Evolutionary conservation across 345 rosid species (phyloP).

Genomic region (Eucalyptus globulus): DNA sequence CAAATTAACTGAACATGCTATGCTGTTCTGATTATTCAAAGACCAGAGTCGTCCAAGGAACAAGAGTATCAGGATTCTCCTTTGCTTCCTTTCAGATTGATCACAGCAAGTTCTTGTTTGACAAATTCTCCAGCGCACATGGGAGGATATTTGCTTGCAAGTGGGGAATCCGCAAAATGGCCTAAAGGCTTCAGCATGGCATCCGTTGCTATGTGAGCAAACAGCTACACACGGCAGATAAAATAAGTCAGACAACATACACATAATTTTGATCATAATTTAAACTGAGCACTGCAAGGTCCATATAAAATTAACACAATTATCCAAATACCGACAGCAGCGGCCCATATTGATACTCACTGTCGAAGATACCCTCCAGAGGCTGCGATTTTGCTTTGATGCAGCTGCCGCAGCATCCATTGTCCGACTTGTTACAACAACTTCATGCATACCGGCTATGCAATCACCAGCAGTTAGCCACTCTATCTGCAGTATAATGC

Average conservation of each 20-base stretch:
- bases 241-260: not conserved
- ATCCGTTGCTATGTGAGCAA: conserved; percentile 86
- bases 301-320: not conserved
- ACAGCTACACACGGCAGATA: conserved; percentile 32
- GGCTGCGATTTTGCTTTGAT: conserved; percentile 62
- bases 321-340: not conserved
- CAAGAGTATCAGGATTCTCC: conserved; percentile 3
- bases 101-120: conserved; percentile 63
- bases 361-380: conserved; percentile 94
- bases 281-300: not conserved
- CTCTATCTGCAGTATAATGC: conserved; percentile 51
- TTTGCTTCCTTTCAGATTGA: conserved; percentile 57
- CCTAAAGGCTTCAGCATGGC: conserved; percentile 65
- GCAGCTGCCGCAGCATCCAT: conserved; percentile 59
- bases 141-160: conserved; percentile 55
- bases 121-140: conserved; percentile 38
- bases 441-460: conserved; percentile 95
- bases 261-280: not conserved
- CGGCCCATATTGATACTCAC: conserved; percentile 22
- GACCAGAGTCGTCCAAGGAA: not conserved
- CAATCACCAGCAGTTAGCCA: conserved; percentile 95
- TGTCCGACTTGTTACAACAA: conserved; percentile 67
- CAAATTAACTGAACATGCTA: no score
- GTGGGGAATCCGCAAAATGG: conserved; percentile 55
- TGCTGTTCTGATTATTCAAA: not conserved